Evolutionary conservation across 2,329 filamentous ascomycete genomes (phyloP), one percentile per base, ranked within the genome.

Genomic region (Exophiala calicioides): DNA sequence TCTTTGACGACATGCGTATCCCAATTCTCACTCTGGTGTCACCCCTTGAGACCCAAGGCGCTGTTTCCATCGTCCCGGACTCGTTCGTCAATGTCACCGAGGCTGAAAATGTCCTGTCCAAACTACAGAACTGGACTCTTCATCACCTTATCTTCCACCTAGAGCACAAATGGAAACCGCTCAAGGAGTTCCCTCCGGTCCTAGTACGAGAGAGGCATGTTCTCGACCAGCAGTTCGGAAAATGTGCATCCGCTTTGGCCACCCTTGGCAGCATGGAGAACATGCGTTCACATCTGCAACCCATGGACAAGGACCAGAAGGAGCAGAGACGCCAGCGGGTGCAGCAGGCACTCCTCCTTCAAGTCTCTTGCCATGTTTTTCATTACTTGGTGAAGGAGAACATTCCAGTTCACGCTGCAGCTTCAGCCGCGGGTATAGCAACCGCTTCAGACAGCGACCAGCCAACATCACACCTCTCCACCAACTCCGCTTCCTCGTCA

Each of bases 81-180:
- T 38, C 23, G 6, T 38, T 45, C 19, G 16, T 8, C 16, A 24
- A 13, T 32, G 10, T 38, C 12, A n/a, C 23, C 7, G 36, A 54
- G 1, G 29, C 43, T 4, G 57, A 61, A 20, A 20, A 38, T 1
- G 30, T 50, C 12, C 42, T 59, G 4, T 47, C 39, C 2, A 54
- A 46, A 15, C 51, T 61, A 2, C 49, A 60, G 20, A 61, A 61
- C 31, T 57, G 58, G 57, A 51, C 51, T 6, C 24, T 58, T 19
- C 51, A 53, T 21, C 56, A 60, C 20, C 34, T 59, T 7, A 48
- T 53, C 20, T 20, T 21, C 16, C 36, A 47, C 30, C 34, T 56
- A 8, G 20, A 33, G 7, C 29, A 38, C n/a, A 59, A 58, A 27
- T 20, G 50, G 3, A 24, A 21, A 13, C 6, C 38, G 4, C 4